phyloP scores from a whole-genome alignment of 768 basidiomycete genomes.

The Suillus alpinus region DNA sequence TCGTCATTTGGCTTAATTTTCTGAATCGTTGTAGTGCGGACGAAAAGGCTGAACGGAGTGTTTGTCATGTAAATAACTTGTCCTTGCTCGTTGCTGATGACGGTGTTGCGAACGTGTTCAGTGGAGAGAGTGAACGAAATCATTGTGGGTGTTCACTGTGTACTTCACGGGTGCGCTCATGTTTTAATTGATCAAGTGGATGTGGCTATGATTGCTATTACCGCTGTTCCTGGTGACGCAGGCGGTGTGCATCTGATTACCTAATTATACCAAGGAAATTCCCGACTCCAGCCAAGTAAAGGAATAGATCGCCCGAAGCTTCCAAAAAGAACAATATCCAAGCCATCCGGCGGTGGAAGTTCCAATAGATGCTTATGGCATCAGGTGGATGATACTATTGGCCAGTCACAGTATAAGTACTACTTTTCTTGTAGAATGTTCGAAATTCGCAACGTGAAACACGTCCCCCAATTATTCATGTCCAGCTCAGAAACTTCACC shows the following conservation, averaged over 20 bases:
- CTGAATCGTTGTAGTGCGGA: slow-evolving; percentile 22
- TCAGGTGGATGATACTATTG: no score
- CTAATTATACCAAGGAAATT: no score
- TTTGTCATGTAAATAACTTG: slow-evolving; percentile 29
- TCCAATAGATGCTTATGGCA: no score
- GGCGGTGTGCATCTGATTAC: no score
- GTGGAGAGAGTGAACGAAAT: slow-evolving; percentile 26
- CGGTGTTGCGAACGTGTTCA: slow-evolving; percentile 20
- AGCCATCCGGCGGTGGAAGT: no score
- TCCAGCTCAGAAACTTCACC: slow-evolving; percentile 44
- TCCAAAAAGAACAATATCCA: slow-evolving; percentile 1
- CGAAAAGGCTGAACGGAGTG: slow-evolving; percentile 13
- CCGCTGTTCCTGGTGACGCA: no score
- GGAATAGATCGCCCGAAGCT: neutral
- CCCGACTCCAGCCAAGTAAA: neutral
- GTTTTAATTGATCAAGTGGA: neutral
- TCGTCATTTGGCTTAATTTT: slow-evolving; percentile 23
- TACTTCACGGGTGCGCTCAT: neutral
- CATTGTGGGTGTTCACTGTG: neutral
- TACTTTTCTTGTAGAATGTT: neutral
- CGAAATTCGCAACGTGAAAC: neutral
- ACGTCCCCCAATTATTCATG: slow-evolving; percentile 9
- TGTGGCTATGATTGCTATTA: neutral
- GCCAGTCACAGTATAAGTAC: no score
- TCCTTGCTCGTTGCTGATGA: slow-evolving; percentile 20